These are phyloP conservation scores for Diaporthe vaccinii DNA, from an alignment of 2,329 filamentous ascomycete species.

Conservation along the genomic window DNA sequence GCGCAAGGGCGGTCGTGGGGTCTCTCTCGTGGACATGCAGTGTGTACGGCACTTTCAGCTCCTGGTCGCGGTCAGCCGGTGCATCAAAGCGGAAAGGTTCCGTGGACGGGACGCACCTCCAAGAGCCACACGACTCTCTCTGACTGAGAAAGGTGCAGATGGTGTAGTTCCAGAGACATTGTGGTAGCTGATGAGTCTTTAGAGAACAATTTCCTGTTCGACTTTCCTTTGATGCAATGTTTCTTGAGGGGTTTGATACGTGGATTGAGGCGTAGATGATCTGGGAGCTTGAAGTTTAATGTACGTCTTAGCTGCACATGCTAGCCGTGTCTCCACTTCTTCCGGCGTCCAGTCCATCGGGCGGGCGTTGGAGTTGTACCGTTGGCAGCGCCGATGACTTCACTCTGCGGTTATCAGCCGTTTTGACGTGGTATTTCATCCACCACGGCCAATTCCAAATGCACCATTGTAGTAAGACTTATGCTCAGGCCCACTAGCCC, in stretches of 20 bases:
- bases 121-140: constrained; percentile 75
- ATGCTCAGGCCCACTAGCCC: constrained; percentile 8
- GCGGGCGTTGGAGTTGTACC: constrained; percentile 4
- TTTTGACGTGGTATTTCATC: neutral
- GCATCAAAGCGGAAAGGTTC: neutral
- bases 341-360: neutral
- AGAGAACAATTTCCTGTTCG: neutral
- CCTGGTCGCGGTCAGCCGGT: constrained; percentile 46
- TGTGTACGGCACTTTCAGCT: constrained; percentile 68
- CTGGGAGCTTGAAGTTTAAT: constrained; percentile 4
- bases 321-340: neutral
- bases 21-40: constrained; percentile 49
- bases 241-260: neutral
- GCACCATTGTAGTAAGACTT: constrained; percentile 6
- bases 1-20: constrained; percentile 48
- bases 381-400: neutral
- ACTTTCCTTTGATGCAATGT: neutral
- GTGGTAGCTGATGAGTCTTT: neutral
- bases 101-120: constrained; percentile 54
- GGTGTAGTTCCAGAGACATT: constrained; percentile 59
- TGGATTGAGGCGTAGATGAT: neutral
- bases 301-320: neutral
- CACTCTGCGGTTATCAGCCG: constrained; percentile 12
- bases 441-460: neutral
- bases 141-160: constrained; percentile 71